Evolutionary conservation across 139 green algal species (phyloP).

Genomic region (Chlorella vulgaris): DNA sequence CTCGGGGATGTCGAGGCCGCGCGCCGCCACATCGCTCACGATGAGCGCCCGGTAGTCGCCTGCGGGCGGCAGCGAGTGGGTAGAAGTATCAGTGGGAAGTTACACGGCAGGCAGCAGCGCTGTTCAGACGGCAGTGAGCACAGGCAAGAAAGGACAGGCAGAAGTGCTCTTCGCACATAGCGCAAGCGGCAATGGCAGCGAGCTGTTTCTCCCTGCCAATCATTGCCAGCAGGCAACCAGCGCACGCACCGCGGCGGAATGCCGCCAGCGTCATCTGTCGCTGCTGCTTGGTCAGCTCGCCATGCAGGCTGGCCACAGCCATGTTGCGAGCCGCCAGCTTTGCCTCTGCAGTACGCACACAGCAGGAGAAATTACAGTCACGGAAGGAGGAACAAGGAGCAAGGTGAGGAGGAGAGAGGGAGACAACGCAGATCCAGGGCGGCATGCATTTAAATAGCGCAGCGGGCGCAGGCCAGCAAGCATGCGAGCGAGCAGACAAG

Average conservation of each 20-base stretch:
- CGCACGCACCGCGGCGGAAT: constrained; percentile 57
- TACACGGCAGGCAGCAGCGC: not conserved
- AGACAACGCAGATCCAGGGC: too few relatives aligned
- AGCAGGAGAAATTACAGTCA: not conserved
- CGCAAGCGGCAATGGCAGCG: not conserved
- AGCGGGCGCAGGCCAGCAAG: too few relatives aligned
- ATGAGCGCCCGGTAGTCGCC: constrained; percentile 81
- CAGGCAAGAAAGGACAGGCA: not conserved
- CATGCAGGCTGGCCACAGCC: constrained; percentile 77
- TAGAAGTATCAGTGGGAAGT: not conserved
- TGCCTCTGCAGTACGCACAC: constrained; percentile 37
- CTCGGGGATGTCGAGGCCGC: constrained; percentile 88
- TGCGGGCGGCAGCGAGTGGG: not conserved
- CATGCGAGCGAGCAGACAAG: too few relatives aligned
- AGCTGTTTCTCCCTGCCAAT: not conserved
- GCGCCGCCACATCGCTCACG: constrained; percentile 89
- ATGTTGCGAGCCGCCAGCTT: constrained; percentile 88
- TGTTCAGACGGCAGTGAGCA: not conserved
- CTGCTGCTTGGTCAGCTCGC: constrained; percentile 81
- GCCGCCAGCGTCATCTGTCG: constrained; percentile 68
- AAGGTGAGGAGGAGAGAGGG: not conserved
- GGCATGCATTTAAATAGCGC: too few relatives aligned
- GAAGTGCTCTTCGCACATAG: not conserved
- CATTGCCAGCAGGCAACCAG: not conserved
- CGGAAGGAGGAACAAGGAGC: too few relatives aligned